phyloP scores from a whole-genome alignment of 441 rosid genomes.

The Populus hybrid region DNA sequence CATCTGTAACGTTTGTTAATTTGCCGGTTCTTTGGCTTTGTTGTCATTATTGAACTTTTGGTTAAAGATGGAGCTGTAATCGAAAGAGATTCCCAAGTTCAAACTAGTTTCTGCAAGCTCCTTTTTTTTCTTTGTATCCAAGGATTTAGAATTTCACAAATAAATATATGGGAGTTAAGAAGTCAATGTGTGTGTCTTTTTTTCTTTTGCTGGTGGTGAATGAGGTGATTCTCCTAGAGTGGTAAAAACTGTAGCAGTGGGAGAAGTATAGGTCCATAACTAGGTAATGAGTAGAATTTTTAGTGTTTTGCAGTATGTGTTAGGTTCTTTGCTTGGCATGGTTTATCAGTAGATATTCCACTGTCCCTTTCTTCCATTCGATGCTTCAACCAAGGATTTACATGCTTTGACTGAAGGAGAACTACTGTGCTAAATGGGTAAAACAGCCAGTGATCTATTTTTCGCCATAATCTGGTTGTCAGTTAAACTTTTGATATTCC shows the following conservation, averaged over 20 bases:
- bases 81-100: not conserved
- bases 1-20: not conserved
- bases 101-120: not conserved
- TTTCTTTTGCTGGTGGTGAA: not conserved
- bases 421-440: not conserved
- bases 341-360: not conserved
- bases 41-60: not conserved
- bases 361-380: not conserved
- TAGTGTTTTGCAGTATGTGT: not conserved
- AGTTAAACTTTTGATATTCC: not conserved
- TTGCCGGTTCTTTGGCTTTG: not conserved
- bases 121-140: not conserved
- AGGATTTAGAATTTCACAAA: not conserved
- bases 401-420: not conserved
- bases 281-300: not conserved
- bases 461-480: not conserved
- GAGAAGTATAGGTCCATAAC: not conserved
- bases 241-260: not conserved
- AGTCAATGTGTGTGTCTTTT: not conserved
- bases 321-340: not conserved
- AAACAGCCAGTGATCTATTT: not conserved
- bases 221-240: not conserved
- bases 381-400: not conserved
- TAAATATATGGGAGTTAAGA: not conserved
- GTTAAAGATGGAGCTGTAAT: not conserved